Evolutionary conservation across 2,329 filamentous ascomycete genomes (phyloP).

Genomic region (Alternaria infectoria): DNA sequence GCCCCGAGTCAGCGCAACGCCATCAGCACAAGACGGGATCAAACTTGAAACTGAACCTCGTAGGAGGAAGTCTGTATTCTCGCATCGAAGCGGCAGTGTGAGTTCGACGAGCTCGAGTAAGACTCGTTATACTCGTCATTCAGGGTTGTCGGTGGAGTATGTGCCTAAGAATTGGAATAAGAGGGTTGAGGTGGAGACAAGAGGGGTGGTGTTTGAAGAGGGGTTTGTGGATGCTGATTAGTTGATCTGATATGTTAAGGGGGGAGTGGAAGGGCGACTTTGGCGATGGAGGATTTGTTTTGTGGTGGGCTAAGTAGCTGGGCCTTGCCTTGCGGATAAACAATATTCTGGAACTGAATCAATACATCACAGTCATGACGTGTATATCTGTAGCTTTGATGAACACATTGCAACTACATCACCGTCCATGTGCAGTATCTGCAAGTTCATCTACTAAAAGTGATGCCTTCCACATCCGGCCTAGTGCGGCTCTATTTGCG

Average conservation of each 20-base stretch:
- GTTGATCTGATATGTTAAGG: background rate
- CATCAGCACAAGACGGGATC: no score
- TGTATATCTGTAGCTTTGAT: no score
- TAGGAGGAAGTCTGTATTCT: background rate
- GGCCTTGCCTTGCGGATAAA: background rate
- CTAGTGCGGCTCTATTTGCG: background rate
- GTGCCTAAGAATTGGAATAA: slow-evolving; percentile 21
- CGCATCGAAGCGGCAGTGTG: background rate
- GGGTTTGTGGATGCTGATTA: background rate
- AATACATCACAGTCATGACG: no score
- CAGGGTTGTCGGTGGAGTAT: slow-evolving; percentile 17
- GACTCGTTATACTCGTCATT: slow-evolving; percentile 21
- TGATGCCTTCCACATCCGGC: background rate
- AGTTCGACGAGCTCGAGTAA: background rate
- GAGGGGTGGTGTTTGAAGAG: background rate
- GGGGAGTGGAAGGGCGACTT: background rate
- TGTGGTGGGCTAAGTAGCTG: background rate
- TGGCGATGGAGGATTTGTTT: background rate
- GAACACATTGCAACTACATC: no score
- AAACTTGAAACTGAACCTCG: background rate
- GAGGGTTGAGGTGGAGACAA: background rate
- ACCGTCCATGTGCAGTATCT: no score
- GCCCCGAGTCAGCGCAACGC: background rate
- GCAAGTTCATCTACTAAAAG: no score
- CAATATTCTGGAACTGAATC: accelerated